Evolutionary conservation across 768 basidiomycete genomes (phyloP).

Genomic region (Mrakia gelida): DNA sequence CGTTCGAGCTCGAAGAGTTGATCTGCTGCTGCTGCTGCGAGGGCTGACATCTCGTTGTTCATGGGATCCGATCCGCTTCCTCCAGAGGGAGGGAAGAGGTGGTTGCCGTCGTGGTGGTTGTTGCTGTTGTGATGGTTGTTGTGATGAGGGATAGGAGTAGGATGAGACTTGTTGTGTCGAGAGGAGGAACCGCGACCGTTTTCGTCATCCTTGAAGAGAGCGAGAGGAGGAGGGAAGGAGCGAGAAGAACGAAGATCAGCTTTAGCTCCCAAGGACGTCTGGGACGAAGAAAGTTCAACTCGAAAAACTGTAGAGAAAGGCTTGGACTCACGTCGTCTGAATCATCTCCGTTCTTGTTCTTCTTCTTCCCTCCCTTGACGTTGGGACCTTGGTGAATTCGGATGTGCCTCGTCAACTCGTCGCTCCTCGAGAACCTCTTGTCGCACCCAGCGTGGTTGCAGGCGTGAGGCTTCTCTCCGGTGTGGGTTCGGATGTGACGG

Average conservation of each 20-base stretch:
- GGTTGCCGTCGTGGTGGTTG: constrained; percentile 8
- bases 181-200: background rate
- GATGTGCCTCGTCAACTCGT: constrained; percentile 93
- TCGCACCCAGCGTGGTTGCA: constrained; percentile 93
- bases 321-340: constrained; percentile 57
- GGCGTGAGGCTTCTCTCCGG: constrained; percentile 93
- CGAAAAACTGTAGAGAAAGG: background rate
- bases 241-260: background rate
- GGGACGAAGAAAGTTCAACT: too few relatives aligned
- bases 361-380: constrained; percentile 40
- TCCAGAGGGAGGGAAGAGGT: constrained; percentile 27
- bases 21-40: constrained; percentile 66
- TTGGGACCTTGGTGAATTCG: constrained; percentile 65
- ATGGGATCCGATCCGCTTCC: constrained; percentile 36
- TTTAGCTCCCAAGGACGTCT: background rate
- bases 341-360: constrained; percentile 34
- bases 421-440: constrained; percentile 96
- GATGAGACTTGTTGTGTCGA: constrained; percentile 10
- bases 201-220: constrained; percentile 9
- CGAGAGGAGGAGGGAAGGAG: too few relatives aligned
- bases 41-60: constrained; percentile 46
- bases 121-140: constrained; percentile 24
- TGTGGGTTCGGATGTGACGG: constrained; percentile 95
- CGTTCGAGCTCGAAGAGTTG: constrained; percentile 85
- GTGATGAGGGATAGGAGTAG: constrained; percentile 19